Percentiles rank a stretch among this genome's conserved stretches.
Evolutionary conservation across 306 rosid species (phyloP).

Genomic region (Ammopiptanthus mongolicus): DNA sequence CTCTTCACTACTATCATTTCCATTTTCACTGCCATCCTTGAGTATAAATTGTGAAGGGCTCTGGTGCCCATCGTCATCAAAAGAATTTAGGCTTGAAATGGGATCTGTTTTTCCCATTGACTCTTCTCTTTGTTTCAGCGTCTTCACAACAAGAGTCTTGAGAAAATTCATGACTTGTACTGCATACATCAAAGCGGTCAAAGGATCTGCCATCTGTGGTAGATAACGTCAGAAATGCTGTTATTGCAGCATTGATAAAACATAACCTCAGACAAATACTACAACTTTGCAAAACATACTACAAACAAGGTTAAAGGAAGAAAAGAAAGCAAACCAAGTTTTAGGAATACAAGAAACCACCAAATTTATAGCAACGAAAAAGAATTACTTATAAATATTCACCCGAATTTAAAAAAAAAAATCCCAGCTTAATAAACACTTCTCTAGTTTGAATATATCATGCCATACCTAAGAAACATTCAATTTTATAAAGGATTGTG

Average conservation of each 20-base stretch:
- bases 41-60: slow-evolving; percentile 40
- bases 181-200: slow-evolving; percentile 97
- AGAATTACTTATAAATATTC: background rate
- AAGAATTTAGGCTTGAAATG: slow-evolving; percentile 43
- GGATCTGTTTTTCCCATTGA: slow-evolving; percentile 56
- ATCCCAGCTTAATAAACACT: background rate
- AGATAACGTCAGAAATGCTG: slow-evolving; percentile 9
- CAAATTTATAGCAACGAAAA: background rate
- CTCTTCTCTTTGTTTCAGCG: slow-evolving; percentile 75
- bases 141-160: slow-evolving; percentile 73
- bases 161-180: slow-evolving; percentile 98
- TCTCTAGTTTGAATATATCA: background rate
- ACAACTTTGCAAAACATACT: background rate
- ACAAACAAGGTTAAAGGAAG: background rate
- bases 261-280: background rate
- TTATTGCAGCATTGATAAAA: slow-evolving; percentile 9
- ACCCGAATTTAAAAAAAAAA: background rate
- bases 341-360: background rate
- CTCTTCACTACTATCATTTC: slow-evolving; percentile 35
- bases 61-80: slow-evolving; percentile 67
- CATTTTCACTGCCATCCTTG: slow-evolving; percentile 33
- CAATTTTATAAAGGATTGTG: background rate
- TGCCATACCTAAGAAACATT: background rate
- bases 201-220: slow-evolving; percentile 87
- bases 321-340: background rate